These are phyloP conservation scores for Fomitopsis pinicola DNA, from an alignment of 1,284 basidiomycete species.

Conservation along the genomic window DNA sequence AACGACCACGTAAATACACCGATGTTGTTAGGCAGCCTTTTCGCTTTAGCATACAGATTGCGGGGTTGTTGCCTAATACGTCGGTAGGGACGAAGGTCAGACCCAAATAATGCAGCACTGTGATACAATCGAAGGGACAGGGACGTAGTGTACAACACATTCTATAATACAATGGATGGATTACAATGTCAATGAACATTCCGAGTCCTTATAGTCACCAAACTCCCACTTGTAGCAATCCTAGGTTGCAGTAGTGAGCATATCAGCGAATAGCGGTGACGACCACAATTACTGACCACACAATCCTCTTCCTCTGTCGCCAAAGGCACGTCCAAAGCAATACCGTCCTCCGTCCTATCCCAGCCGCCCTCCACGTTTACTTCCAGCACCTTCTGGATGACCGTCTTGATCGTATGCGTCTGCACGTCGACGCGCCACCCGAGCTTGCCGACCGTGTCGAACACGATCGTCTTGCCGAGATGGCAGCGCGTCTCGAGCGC, in stretches of 20 bases:
- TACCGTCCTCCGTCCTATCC: slow-evolving; percentile 39
- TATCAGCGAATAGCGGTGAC: background rate
- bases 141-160: slow-evolving; percentile 1
- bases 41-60: too few species aligned
- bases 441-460: slow-evolving; percentile 82
- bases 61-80: too few species aligned
- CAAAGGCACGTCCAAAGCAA: slow-evolving; percentile 28
- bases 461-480: slow-evolving; percentile 77
- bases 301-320: slow-evolving; percentile 35
- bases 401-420: slow-evolving; percentile 72
- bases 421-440: slow-evolving; percentile 81
- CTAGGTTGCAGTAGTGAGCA: slow-evolving; percentile 26
- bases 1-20: too few species aligned
- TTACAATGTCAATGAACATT: slow-evolving; percentile 4
- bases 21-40: too few species aligned
- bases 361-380: slow-evolving; percentile 52
- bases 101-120: background rate
- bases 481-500: slow-evolving; percentile 61
- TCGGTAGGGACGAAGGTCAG: too few species aligned
- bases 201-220: slow-evolving; percentile 39
- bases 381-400: slow-evolving; percentile 71
- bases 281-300: slow-evolving; percentile 34
- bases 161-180: background rate
- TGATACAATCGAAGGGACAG: background rate
- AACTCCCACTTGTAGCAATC: slow-evolving; percentile 71